Conservation (phyloP, 2,329 filamentous ascomycete genomes). For the Penicillium crustosum region DNA sequence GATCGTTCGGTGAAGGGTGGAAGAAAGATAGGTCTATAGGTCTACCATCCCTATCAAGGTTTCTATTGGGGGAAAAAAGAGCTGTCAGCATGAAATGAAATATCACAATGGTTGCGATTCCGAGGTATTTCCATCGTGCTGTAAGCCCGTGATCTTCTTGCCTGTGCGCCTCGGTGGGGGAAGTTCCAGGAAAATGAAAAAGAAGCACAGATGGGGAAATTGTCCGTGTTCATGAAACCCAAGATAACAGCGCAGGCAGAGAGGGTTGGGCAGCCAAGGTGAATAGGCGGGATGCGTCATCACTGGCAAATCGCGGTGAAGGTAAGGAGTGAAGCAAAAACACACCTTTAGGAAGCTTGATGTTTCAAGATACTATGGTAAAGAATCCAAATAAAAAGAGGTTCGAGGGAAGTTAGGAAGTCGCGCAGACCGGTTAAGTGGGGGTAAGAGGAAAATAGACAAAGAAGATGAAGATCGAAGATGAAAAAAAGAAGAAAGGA, state of each 20-base stretch:
- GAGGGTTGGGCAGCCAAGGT: conserved; percentile 2
- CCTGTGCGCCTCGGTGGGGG: background rate
- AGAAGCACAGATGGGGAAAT: background rate
- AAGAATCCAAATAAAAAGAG: background rate
- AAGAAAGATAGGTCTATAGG: conserved; percentile 1
- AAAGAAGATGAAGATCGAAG: background rate
- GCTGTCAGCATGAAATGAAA: conserved; percentile 11
- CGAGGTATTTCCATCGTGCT: background rate
- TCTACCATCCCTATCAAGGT: background rate
- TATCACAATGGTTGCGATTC: background rate
- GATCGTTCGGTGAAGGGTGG: conserved; percentile 4
- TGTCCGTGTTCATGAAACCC: background rate
- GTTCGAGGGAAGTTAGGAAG: background rate
- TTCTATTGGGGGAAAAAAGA: conserved; percentile 8
- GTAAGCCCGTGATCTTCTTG: background rate
- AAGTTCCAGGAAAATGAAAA: background rate
- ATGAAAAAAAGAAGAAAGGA: background rate
- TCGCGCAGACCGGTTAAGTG: background rate
- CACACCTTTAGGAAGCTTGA: background rate
- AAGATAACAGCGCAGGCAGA: background rate
- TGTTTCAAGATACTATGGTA: background rate
- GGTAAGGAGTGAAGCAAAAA: background rate
- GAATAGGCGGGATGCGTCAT: conserved; percentile 5
- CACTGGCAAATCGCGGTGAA: conserved; percentile 1
- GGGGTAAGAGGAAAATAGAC: background rate